Conservation (phyloP, 2,329 filamentous ascomycete genomes). For the Aspergillus sp. region DNA sequence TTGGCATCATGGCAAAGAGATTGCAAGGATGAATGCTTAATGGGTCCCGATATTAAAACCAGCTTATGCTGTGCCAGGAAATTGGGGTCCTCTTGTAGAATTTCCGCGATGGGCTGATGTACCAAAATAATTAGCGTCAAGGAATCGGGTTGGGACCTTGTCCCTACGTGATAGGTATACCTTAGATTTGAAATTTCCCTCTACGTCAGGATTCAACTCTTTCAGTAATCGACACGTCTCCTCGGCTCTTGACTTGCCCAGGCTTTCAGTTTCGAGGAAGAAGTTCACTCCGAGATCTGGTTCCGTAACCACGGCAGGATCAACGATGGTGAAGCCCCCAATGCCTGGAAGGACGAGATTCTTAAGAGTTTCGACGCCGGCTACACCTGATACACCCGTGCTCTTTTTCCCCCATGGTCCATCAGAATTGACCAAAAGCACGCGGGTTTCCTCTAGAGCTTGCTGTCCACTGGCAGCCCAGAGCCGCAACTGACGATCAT, state of each 20-base stretch:
- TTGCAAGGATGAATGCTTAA: constrained; percentile 53
- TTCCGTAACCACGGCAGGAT: constrained; percentile 73
- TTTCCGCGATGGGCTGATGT: constrained; percentile 36
- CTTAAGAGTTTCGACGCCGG: constrained; percentile 89
- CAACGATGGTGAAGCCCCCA: constrained; percentile 87
- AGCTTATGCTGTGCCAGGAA: constrained; percentile 55
- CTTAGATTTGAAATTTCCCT: constrained; percentile 67
- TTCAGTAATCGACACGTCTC: constrained; percentile 73
- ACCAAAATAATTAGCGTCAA: constrained; percentile 11
- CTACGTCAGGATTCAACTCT: constrained; percentile 91
- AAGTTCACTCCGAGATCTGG: constrained; percentile 93
- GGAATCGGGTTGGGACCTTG: neutral
- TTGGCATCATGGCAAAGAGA: constrained; percentile 52
- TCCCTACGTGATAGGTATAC: constrained; percentile 43
- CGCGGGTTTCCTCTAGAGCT: constrained; percentile 84
- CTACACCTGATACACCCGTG: constrained; percentile 68
- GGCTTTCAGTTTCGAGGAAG: constrained; percentile 77
- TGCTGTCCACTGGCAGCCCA: constrained; percentile 93
- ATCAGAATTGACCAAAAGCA: constrained; percentile 81
- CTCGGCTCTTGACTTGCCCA: constrained; percentile 77
- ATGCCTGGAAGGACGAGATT: constrained; percentile 95
- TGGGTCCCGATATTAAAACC: constrained; percentile 61
- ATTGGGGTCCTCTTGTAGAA: constrained; percentile 36
- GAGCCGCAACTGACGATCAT: constrained; percentile 90
- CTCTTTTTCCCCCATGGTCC: constrained; percentile 36